Evolutionary conservation across 2,329 filamentous ascomycete species (phyloP).

Genomic region (Xylariales sp.): DNA sequence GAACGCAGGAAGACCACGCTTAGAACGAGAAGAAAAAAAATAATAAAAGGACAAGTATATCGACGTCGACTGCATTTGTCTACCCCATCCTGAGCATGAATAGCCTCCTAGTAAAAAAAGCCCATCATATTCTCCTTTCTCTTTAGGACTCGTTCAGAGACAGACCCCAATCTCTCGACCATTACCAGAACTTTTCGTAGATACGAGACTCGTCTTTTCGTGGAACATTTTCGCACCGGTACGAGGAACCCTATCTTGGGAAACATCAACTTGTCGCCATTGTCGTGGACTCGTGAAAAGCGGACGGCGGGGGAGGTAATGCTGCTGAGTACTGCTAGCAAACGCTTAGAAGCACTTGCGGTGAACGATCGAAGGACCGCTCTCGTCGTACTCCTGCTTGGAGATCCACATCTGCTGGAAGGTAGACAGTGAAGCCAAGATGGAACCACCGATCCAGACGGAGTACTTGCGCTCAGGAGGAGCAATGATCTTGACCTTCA

Average conservation of each 20-base stretch:
- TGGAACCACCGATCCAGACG: conserved; percentile 99
- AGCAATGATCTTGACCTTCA: conserved; percentile 99
- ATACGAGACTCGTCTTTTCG: conserved; percentile 44
- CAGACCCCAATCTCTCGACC: conserved; percentile 45
- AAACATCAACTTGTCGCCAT: conserved; percentile 39
- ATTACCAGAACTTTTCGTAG: conserved; percentile 54
- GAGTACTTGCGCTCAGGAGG: conserved; percentile 99
- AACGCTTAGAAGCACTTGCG: conserved; percentile 98
- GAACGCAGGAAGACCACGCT: background rate
- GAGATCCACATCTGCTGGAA: conserved; percentile 99
- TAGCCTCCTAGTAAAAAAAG: conserved; percentile 47
- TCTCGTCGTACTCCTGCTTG: conserved; percentile 99
- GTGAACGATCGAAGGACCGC: conserved; percentile 98
- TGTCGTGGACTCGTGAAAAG: conserved; percentile 32
- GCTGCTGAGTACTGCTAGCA: conserved; percentile 20
- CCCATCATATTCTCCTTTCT: conserved; percentile 40
- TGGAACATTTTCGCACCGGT: conserved; percentile 41
- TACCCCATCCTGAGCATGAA: conserved; percentile 42
- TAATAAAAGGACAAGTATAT: conserved; percentile 41
- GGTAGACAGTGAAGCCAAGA: conserved; percentile 97
- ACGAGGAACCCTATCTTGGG: conserved; percentile 33
- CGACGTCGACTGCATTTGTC: conserved; percentile 49
- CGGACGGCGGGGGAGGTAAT: conserved; percentile 31
- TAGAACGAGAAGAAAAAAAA: conserved; percentile 22
- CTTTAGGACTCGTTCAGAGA: conserved; percentile 38